These are phyloP conservation scores for Boechera divaricarpa DNA, from an alignment of 345 rosid genomes.

Conservation along the genomic window DNA sequence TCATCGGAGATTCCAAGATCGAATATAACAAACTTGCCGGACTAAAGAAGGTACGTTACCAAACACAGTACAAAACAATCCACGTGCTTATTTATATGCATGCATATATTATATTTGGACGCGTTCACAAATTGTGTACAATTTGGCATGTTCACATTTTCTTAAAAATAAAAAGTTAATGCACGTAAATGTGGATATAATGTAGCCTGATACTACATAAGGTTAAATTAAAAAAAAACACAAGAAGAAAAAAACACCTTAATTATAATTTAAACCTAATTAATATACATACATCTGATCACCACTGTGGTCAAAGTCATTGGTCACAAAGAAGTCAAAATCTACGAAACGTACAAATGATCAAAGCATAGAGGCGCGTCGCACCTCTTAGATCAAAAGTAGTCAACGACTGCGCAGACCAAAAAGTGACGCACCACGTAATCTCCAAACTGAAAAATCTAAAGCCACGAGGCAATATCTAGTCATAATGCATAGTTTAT, in stretches of 20 bases:
- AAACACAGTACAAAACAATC: slow-evolving; percentile 34
- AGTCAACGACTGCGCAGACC: slow-evolving; percentile 38
- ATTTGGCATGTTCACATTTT: slow-evolving; percentile 27
- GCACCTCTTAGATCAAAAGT: slow-evolving; percentile 14
- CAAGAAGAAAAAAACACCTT: neutral
- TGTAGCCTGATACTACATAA: neutral
- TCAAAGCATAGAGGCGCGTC: slow-evolving; percentile 20
- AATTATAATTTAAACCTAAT: neutral
- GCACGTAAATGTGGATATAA: neutral
- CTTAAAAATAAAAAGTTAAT: neutral
- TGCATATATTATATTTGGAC: slow-evolving; percentile 16
- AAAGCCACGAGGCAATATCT: slow-evolving; percentile 12
- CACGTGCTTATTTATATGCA: slow-evolving; percentile 37
- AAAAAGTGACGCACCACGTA: neutral
- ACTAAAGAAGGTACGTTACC: slow-evolving; percentile 77
- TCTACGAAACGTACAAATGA: neutral
- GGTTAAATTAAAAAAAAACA: too few relatives aligned
- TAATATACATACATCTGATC: slow-evolving; percentile 18
- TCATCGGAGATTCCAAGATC: slow-evolving; percentile 60
- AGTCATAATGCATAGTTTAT: neutral
- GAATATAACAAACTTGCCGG: slow-evolving; percentile 72
- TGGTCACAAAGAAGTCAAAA: slow-evolving; percentile 31
- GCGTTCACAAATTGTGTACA: slow-evolving; percentile 14
- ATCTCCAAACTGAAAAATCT: neutral
- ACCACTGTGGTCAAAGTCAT: slow-evolving; percentile 26